phyloP scores from a whole-genome alignment of 2,329 filamentous ascomycete species.

The Penicillium verrucosum region DNA sequence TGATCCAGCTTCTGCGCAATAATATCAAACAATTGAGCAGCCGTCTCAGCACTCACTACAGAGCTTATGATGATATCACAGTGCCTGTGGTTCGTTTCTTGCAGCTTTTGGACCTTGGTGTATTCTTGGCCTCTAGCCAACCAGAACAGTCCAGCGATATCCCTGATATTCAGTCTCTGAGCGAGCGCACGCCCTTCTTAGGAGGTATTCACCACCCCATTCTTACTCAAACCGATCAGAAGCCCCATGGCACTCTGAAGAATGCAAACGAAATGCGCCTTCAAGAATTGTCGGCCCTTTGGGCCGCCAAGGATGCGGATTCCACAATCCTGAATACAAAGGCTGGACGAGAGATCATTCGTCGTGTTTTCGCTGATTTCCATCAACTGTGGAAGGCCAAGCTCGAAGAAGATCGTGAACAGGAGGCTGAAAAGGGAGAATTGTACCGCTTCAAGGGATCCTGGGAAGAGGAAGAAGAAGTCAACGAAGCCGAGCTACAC shows the following conservation, averaged over 20 bases:
- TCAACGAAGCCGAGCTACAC: conserved; percentile 70
- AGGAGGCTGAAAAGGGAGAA: conserved; percentile 69
- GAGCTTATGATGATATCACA: conserved; percentile 81
- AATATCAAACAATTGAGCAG: conserved; percentile 67
- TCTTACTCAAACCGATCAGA: conserved; percentile 7
- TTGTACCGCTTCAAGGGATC: conserved; percentile 81
- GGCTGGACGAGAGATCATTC: conserved; percentile 54
- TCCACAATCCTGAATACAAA: conserved; percentile 37
- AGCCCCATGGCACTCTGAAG: conserved; percentile 16
- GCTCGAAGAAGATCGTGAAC: conserved; percentile 71
- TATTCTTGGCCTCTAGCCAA: conserved; percentile 55
- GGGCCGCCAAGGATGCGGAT: conserved; percentile 34
- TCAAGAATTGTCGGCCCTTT: conserved; percentile 38
- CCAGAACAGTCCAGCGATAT: conserved; percentile 14
- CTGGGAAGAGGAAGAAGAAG: conserved; percentile 70
- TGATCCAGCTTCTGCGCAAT: conserved; percentile 45
- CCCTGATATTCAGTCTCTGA: conserved; percentile 30
- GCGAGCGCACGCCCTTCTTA: conserved; percentile 40
- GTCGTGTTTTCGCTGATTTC: conserved; percentile 66
- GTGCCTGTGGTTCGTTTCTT: conserved; percentile 75
- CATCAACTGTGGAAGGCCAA: conserved; percentile 78
- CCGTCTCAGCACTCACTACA: conserved; percentile 67
- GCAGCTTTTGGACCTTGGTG: conserved; percentile 71
- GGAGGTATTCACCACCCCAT: conserved; percentile 28
- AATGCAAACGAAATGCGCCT: conserved; percentile 36